phyloP scores from a whole-genome alignment of 2,329 filamentous ascomycete species.

The Ophiocordyceps sinensis region DNA sequence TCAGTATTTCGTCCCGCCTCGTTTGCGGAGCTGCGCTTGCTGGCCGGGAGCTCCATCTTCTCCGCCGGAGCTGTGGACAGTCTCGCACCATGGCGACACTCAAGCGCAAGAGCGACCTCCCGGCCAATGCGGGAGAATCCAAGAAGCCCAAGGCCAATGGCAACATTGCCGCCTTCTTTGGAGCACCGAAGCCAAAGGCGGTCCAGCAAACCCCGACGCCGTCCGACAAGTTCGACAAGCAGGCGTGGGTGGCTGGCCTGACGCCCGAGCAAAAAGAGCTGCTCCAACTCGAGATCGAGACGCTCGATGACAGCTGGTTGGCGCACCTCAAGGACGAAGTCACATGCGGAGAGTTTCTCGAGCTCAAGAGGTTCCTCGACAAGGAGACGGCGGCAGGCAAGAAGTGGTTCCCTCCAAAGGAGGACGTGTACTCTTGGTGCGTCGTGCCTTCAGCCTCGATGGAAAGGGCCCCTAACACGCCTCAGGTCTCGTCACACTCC shows the following conservation, averaged over 20 bases:
- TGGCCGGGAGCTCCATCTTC: constrained; percentile 1
- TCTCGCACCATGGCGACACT: constrained; percentile 34
- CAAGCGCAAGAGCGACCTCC: constrained; percentile 49
- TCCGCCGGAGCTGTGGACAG: constrained; percentile 4
- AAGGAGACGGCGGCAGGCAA: constrained; percentile 58
- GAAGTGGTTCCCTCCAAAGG: constrained; percentile 73
- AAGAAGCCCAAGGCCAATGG: constrained; percentile 64
- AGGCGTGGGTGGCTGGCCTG: constrained; percentile 71
- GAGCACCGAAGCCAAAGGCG: constrained; percentile 41
- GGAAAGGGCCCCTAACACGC: background rate
- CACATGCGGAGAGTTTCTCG: constrained; percentile 62
- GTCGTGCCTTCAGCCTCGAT: constrained; percentile 8
- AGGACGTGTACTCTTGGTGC: constrained; percentile 92
- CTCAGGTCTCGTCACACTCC: constrained; percentile 85
- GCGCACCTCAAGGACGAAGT: constrained; percentile 79
- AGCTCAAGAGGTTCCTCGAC: constrained; percentile 76
- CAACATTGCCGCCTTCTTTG: constrained; percentile 85
- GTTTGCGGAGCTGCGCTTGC: constrained; percentile 2
- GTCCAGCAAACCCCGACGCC: constrained; percentile 16
- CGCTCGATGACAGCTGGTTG: constrained; percentile 83
- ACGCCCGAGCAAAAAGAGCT: constrained; percentile 70
- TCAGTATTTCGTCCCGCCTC: too few species aligned
- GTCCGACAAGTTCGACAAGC: constrained; percentile 63
- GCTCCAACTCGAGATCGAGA: constrained; percentile 81
- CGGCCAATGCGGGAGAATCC: constrained; percentile 28